Base-by-base conservation (phyloP, 2,329 filamentous ascomycete species). In the Coniochaeta sp. region DNA sequence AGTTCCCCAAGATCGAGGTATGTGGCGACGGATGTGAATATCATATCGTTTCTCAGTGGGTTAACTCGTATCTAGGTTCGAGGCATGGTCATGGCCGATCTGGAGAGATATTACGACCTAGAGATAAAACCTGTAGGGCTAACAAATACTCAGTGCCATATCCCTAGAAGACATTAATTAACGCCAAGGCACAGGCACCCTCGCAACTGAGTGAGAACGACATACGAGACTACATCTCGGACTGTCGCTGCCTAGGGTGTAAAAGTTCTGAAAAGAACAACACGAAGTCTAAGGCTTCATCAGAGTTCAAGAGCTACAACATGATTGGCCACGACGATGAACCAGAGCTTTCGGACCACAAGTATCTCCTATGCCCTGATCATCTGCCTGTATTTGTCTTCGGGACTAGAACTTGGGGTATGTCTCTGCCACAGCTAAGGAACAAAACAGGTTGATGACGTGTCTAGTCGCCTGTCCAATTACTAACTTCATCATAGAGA, bases 381-480 rank as follows among this genome's bases (percentile, higher is more conserved):
- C 24, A 58, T 3, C 61, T 63, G 3, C 14, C 16, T 14, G 61
- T 61, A 1, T 66, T 64, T 42, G 62, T 65, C 17, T 66, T 66
- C 47, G 58, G 57, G n/a, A 65, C 63, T 6, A 58, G 62, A 32
- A 59, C 56, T 44, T 66, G 65, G 64, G 63, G 64, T 66, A 32
- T 59, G 63, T 4, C 52, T 28, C 7, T 32, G 14, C 50, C 16
- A 55, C 30, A 28, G 17, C 50, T 17, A 55, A 17, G 17, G n/a
- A 19, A 55, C 24, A 55, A 22, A 55, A 17, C 6, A 24, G n/a
- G n/a, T 24, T 55, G 16, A 19, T n/a, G n/a, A 55, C 32, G 32
- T 12, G 32, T 34, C 32, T 12, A 6, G 32, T 34, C 32, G 32
- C 32, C 32, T 34, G 6, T 55, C 10, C 50, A 26, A 28, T n/a